phyloP scores from a whole-genome alignment of 805 yeast species.

The Kodamaea neixiangensis region DNA sequence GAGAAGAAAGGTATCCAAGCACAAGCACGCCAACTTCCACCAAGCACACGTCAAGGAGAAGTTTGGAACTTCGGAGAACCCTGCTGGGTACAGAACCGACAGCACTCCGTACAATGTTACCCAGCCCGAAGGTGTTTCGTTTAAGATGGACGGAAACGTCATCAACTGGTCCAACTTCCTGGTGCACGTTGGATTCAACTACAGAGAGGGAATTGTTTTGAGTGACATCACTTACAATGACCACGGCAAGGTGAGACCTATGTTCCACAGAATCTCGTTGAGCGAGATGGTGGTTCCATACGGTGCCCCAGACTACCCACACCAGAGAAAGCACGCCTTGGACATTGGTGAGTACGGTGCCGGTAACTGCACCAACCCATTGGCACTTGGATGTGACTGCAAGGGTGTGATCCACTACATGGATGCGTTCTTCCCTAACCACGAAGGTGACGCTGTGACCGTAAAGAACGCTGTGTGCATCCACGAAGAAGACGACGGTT shows the following conservation, averaged over 20 bases:
- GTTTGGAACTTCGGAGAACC: conserved; percentile 51
- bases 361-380: conserved; percentile 80
- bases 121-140: conserved; percentile 83
- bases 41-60: conserved; percentile 63
- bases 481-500: conserved; percentile 85
- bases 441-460: conserved; percentile 67
- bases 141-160: conserved; percentile 65
- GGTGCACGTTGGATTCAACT: conserved; percentile 81
- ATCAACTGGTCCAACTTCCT: conserved; percentile 79
- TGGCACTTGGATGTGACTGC: conserved; percentile 80
- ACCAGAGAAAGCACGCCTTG: conserved; percentile 82
- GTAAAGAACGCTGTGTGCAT: conserved; percentile 79
- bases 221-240: conserved; percentile 74
- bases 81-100: conserved; percentile 57
- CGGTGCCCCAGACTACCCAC: conserved; percentile 77
- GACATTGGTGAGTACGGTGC: conserved; percentile 90
- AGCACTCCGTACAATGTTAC: conserved; percentile 68
- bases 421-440: conserved; percentile 74
- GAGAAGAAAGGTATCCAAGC: conserved; percentile 70
- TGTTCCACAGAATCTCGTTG: conserved; percentile 76
- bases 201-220: conserved; percentile 81
- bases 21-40: conserved; percentile 69
- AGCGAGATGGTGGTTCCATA: conserved; percentile 87
- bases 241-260: conserved; percentile 69
- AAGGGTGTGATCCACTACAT: conserved; percentile 82